These are phyloP conservation scores for Fusarium oligoseptatum DNA, from an alignment of 2,329 filamentous ascomycete species.

Conservation along the genomic window DNA sequence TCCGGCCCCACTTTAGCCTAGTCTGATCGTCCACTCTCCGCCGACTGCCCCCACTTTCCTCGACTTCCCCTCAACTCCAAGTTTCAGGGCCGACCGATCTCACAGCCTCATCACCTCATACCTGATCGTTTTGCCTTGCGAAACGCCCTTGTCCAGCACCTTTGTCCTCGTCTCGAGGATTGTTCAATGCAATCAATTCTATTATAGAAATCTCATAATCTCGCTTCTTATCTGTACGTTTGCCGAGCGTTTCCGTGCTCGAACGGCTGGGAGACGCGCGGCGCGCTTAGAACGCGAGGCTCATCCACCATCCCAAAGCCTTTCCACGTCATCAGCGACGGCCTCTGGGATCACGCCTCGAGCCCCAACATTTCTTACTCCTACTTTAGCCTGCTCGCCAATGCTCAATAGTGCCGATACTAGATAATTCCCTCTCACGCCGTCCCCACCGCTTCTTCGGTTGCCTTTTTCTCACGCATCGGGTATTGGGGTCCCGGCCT, in stretches of 20 bases:
- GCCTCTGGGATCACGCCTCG: constrained; percentile 7
- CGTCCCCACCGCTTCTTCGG: constrained; percentile 7
- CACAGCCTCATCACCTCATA: constrained; percentile 19
- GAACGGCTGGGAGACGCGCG: background rate
- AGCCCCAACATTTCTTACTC: background rate
- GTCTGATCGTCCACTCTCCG: constrained; percentile 7
- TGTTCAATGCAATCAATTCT: background rate
- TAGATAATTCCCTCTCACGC: constrained; percentile 16
- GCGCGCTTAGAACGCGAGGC: constrained; percentile 3
- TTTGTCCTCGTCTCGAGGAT: background rate
- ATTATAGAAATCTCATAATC: background rate
- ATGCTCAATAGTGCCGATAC: constrained; percentile 3
- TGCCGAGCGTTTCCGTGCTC: background rate
- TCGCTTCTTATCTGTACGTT: background rate
- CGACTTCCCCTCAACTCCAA: constrained; percentile 39
- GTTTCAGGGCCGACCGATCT: constrained; percentile 24
- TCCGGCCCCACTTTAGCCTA: constrained; percentile 15
- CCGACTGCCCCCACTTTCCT: constrained; percentile 15
- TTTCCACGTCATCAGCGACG: constrained; percentile 22
- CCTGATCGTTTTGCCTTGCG: background rate
- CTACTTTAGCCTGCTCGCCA: constrained; percentile 8
- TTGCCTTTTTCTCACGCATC: constrained; percentile 19
- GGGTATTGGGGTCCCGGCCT: constrained; percentile 27
- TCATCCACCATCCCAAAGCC: constrained; percentile 10
- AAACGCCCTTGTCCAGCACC: background rate